Evolutionary conservation across 768 basidiomycete genomes (phyloP).

Genomic region (Leucocoprinus birnbaumii): DNA sequence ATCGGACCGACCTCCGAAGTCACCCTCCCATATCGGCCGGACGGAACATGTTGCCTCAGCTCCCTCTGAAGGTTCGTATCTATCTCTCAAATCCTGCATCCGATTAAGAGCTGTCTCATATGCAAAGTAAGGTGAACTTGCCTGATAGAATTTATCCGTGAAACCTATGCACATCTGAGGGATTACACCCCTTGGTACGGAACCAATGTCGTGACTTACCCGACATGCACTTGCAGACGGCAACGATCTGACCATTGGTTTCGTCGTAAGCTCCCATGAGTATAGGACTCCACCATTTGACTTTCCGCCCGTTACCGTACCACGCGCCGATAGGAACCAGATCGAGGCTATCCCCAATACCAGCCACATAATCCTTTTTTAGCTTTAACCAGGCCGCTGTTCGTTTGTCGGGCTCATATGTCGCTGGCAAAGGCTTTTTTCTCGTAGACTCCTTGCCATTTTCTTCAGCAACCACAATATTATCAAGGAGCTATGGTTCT

Average conservation of each 20-base stretch:
- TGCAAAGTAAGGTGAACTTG: slow-evolving; percentile 19
- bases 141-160: slow-evolving; percentile 80
- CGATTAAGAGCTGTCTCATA: neutral
- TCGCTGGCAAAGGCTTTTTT: slow-evolving; percentile 73
- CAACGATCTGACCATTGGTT: slow-evolving; percentile 58
- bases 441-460: slow-evolving; percentile 29
- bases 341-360: slow-evolving; percentile 74
- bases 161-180: slow-evolving; percentile 53
- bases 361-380: slow-evolving; percentile 88
- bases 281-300: slow-evolving; percentile 90
- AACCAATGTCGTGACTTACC: slow-evolving; percentile 37
- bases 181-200: neutral
- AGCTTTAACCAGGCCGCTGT: slow-evolving; percentile 88
- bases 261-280: slow-evolving; percentile 76
- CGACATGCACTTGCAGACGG: slow-evolving; percentile 90
- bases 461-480: slow-evolving; percentile 32
- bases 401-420: slow-evolving; percentile 89
- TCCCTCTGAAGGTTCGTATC: slow-evolving; percentile 53
- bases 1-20: slow-evolving; percentile 54
- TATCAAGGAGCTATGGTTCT: slow-evolving; percentile 59
- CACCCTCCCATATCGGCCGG: slow-evolving; percentile 55
- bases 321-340: slow-evolving; percentile 78
- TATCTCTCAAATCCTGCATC: slow-evolving; percentile 54
- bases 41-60: slow-evolving; percentile 40
- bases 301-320: slow-evolving; percentile 89